A percentile compares a stretch with the other conserved stretches of the same genome.
phyloP scores from a whole-genome alignment of 768 basidiomycete genomes.

The Lentinula sp. region DNA sequence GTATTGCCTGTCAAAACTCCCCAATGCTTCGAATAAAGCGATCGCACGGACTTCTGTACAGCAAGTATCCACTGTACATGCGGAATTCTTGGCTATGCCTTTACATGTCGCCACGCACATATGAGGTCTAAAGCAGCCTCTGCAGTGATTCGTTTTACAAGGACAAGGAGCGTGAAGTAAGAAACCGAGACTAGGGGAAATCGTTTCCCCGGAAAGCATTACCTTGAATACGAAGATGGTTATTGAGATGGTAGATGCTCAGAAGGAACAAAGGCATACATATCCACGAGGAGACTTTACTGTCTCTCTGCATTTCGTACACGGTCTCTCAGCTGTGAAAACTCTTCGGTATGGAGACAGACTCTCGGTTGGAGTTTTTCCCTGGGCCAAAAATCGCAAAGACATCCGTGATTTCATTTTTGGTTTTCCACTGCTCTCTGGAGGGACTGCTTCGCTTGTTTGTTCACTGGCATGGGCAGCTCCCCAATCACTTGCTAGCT shows the following conservation, averaged over 20 bases:
- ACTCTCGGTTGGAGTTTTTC: conserved; percentile 22
- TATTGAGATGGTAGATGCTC: background rate
- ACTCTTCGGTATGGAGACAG: conserved; percentile 26
- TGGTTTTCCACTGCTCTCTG: background rate
- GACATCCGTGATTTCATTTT: background rate
- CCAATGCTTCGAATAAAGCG: conserved; percentile 45
- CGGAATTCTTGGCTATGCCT: conserved; percentile 24
- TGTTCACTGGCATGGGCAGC: background rate
- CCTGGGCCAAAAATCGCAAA: background rate
- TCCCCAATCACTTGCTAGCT: background rate
- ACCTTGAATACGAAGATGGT: conserved; percentile 15
- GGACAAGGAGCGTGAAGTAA: conserved; percentile 40
- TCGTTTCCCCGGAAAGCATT: conserved; percentile 18
- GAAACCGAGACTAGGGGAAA: conserved; percentile 22
- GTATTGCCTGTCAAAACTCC: conserved; percentile 42
- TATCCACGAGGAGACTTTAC: conserved; percentile 35
- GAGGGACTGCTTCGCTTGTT: too few species aligned
- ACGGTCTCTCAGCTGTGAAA: conserved; percentile 29
- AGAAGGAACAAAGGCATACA: conserved; percentile 22
- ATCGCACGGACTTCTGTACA: conserved; percentile 43
- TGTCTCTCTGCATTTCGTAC: conserved; percentile 28
- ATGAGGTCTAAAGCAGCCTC: conserved; percentile 39
- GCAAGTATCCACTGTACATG: conserved; percentile 33
- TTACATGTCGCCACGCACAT: conserved; percentile 35
- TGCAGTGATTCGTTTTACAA: conserved; percentile 40